phyloP scores from a whole-genome alignment of 306 rosid genomes.

The Benincasa hispida region DNA sequence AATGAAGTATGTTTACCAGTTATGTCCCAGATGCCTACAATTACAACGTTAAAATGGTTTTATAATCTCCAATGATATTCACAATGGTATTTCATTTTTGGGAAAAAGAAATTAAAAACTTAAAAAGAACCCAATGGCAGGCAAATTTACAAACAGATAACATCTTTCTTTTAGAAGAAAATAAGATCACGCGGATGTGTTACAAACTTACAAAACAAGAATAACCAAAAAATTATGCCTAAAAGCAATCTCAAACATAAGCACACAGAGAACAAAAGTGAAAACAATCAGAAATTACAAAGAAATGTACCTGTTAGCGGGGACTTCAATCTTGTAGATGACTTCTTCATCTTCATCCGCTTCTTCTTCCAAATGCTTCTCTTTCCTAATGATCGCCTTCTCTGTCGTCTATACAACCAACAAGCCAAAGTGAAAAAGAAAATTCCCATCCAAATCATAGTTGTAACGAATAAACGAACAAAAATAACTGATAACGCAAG shows the following conservation, averaged over 20 bases:
- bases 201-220: neutral
- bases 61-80: neutral
- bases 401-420: conserved; percentile 49
- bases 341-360: conserved; percentile 43
- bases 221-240: neutral
- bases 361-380: conserved; percentile 64
- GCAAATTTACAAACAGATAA: neutral
- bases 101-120: neutral
- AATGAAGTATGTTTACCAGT: neutral
- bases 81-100: neutral
- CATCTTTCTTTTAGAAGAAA: neutral
- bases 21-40: neutral
- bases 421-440: neutral
- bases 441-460: neutral
- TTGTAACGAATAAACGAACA: neutral
- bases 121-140: neutral
- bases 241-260: neutral
- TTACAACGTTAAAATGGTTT: neutral
- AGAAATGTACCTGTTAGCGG: conserved; percentile 59
- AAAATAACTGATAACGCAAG: neutral
- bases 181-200: neutral
- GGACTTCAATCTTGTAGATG: conserved; percentile 66
- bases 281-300: neutral
- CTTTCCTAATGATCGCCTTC: conserved; percentile 74
- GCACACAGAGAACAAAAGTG: no score